phyloP scores from a whole-genome alignment of 441 rosid genomes.

The Gossypium aridum region DNA sequence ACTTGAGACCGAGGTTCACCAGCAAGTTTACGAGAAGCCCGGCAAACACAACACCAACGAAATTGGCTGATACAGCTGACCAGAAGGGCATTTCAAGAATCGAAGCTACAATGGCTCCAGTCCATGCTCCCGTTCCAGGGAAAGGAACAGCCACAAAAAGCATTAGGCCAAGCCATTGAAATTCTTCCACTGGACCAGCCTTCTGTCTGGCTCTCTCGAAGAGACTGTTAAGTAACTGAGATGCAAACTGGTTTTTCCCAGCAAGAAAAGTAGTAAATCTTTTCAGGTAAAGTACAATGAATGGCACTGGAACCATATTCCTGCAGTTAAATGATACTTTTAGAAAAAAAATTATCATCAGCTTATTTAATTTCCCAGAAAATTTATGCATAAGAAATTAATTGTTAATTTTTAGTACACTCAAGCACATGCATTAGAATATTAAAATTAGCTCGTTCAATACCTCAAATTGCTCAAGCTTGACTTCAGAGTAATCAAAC shows the following conservation, averaged over 20 bases:
- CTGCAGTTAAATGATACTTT: constrained; percentile 31
- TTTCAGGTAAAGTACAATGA: constrained; percentile 73
- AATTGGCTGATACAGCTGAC: constrained; percentile 72
- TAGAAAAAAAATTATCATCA: not conserved
- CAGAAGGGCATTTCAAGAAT: constrained; percentile 91
- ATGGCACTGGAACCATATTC: constrained; percentile 96
- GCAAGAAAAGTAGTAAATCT: constrained; percentile 66
- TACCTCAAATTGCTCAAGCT: too few relatives aligned
- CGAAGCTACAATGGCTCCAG: constrained; percentile 85
- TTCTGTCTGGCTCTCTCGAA: constrained; percentile 69
- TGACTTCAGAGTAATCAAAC: too few relatives aligned
- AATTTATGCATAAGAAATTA: not conserved
- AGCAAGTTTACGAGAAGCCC: constrained; percentile 78
- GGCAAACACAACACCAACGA: constrained; percentile 75
- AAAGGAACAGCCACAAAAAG: constrained; percentile 94
- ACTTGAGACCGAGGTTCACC: constrained; percentile 74
- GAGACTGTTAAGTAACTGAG: constrained; percentile 46
- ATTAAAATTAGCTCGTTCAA: not conserved
- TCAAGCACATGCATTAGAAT: not conserved
- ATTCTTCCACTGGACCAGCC: constrained; percentile 85
- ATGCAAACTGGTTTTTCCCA: constrained; percentile 50
- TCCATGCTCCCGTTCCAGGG: constrained; percentile 97
- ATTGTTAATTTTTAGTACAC: not conserved
- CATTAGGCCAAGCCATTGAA: constrained; percentile 90
- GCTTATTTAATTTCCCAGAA: not conserved